Evolutionary conservation across 1,139 yeast species (phyloP).

Genomic region (Scheffersomyces insectosa): DNA sequence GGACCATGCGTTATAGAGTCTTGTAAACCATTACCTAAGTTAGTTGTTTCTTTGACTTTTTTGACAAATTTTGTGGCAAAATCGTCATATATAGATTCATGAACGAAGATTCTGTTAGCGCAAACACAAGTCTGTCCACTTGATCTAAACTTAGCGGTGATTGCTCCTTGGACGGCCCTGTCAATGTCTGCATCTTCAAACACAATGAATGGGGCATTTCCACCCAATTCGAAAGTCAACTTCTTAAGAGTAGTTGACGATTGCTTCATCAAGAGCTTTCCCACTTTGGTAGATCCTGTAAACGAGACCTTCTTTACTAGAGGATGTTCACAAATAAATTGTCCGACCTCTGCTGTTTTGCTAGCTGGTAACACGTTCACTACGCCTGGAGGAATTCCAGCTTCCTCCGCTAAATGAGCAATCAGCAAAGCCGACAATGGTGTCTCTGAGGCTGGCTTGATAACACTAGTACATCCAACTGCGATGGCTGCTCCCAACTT

Average conservation of each 20-base stretch:
- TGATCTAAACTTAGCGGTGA: constrained; percentile 60
- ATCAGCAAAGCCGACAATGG: constrained; percentile 85
- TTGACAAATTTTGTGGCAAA: constrained; percentile 37
- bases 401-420: constrained; percentile 68
- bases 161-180: constrained; percentile 49
- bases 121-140: constrained; percentile 93
- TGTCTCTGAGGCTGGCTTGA: constrained; percentile 90
- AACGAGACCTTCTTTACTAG: constrained; percentile 51
- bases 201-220: constrained; percentile 52
- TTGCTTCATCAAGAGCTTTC: constrained; percentile 51
- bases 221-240: constrained; percentile 53
- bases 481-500: constrained; percentile 91
- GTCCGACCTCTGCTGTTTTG: constrained; percentile 61
- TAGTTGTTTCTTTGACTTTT: constrained; percentile 20
- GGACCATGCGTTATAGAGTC: constrained; percentile 48
- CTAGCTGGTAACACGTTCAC: constrained; percentile 68
- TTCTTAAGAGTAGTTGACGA: constrained; percentile 48
- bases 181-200: constrained; percentile 52
- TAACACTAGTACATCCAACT: constrained; percentile 87
- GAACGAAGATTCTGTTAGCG: constrained; percentile 79
- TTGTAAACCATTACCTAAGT: constrained; percentile 42
- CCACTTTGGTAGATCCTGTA: constrained; percentile 62
- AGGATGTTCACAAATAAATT: constrained; percentile 44
- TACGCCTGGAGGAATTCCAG: constrained; percentile 87
- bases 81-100: constrained; percentile 65